phyloP scores from a whole-genome alignment of 192 early-diverging fungal species.

The Entomortierella chlamydospora region DNA sequence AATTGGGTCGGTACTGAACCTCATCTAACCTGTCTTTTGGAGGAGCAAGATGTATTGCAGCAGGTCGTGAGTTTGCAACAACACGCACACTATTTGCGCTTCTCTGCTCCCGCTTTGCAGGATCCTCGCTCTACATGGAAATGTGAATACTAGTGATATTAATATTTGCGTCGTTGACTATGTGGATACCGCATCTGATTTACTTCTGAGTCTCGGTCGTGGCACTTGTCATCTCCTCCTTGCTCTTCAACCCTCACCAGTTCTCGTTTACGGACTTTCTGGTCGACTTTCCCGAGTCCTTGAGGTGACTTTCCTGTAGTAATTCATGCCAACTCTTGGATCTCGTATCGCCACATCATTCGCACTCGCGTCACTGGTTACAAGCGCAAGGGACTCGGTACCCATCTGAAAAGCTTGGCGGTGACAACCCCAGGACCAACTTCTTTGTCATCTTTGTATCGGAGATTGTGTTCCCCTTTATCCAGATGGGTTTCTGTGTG shows the following conservation, averaged over 20 bases:
- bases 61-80: conserved; percentile 88
- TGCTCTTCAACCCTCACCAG: conserved; percentile 92
- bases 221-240: conserved; percentile 83
- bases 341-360: conserved; percentile 75
- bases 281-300: conserved; percentile 83
- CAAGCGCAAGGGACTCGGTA: conserved; percentile 80
- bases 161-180: conserved; percentile 76
- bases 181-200: conserved; percentile 77
- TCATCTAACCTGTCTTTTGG: conserved; percentile 84
- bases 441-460: conserved; percentile 75
- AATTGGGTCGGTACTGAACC: no score
- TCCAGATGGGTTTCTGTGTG: conserved; percentile 71
- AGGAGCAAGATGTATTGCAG: conserved; percentile 87
- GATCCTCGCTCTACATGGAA: conserved; percentile 82
- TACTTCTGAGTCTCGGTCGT: conserved; percentile 89
- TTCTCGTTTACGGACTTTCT: conserved; percentile 84
- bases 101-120: conserved; percentile 81
- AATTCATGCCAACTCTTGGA: conserved; percentile 86
- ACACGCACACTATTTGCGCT: conserved; percentile 78
- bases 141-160: conserved; percentile 77
- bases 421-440: conserved; percentile 74
- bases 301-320: conserved; percentile 86
- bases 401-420: conserved; percentile 67
- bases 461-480: conserved; percentile 76
- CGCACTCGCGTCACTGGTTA: conserved; percentile 83